phyloP scores from a whole-genome alignment of 192 early-diverging fungal genomes.

The Chytriomyces hyalinus region DNA sequence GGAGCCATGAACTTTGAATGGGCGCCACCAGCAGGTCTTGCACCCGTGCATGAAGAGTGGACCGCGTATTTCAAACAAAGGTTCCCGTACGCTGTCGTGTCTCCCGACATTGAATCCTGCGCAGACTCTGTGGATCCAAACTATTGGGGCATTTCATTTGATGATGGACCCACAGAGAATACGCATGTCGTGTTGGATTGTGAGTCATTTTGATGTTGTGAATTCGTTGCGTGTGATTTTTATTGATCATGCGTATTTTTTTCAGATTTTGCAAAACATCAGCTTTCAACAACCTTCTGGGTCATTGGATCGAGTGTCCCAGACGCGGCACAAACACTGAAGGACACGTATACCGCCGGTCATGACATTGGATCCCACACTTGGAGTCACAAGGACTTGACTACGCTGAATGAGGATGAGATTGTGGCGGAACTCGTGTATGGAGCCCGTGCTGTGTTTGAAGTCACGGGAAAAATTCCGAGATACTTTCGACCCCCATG shows the following conservation, averaged over 20 bases:
- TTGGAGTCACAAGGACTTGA: slow-evolving; percentile 63
- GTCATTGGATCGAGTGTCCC: slow-evolving; percentile 13
- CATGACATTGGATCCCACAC: slow-evolving; percentile 65
- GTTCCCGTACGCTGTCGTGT: no score
- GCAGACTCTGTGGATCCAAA: no score
- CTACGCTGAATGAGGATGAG: slow-evolving; percentile 51
- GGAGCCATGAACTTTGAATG: no score
- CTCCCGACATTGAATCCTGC: no score
- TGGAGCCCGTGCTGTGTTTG: slow-evolving; percentile 45
- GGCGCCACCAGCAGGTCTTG: no score
- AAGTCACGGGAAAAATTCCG: slow-evolving; percentile 25
- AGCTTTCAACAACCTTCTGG: slow-evolving; percentile 7
- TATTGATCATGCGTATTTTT: background rate
- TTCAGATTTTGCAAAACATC: background rate
- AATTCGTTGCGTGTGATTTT: no score
- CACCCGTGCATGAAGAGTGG: no score
- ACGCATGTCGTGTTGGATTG: no score
- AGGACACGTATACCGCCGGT: slow-evolving; percentile 54
- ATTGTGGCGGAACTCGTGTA: slow-evolving; percentile 67
- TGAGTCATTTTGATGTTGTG: no score
- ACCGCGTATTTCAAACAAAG: no score
- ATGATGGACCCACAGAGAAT: no score
- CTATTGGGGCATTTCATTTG: no score
- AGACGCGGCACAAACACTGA: background rate
- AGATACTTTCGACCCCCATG: slow-evolving; percentile 66